Conservation (phyloP, 2,329 filamentous ascomycete genomes). For the Annulohypoxylon truncatum region DNA sequence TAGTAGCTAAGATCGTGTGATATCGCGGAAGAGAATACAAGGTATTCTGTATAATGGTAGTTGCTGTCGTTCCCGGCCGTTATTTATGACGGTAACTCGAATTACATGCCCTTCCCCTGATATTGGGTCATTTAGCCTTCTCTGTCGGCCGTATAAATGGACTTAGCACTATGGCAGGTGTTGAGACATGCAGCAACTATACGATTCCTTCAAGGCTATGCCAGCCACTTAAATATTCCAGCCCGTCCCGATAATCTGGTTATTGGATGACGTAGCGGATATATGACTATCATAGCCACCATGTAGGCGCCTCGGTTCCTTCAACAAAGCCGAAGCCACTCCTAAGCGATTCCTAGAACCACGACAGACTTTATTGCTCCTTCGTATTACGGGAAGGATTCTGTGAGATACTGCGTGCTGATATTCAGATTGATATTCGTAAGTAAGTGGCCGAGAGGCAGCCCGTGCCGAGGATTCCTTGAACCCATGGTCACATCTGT, state of each 20-base stretch:
- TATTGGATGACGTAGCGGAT: constrained; percentile 29
- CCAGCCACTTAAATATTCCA: constrained; percentile 12
- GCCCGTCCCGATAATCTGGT: constrained; percentile 30
- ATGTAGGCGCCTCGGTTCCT: constrained; percentile 18
- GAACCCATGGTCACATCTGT: constrained; percentile 26
- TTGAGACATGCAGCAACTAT: constrained; percentile 8
- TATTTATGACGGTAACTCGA: not conserved
- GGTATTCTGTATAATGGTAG: not conserved
- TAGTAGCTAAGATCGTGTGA: not conserved
- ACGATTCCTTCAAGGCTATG: constrained; percentile 14
- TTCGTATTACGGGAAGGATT: constrained; percentile 5
- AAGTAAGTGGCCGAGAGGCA: constrained; percentile 16
- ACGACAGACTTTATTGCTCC: not conserved
- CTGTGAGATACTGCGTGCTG: not conserved
- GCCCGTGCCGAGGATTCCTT: constrained; percentile 16
- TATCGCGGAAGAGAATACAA: not conserved
- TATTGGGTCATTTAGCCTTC: not conserved
- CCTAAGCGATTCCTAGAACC: not conserved
- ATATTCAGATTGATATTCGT: not conserved
- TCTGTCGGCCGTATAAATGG: constrained; percentile 6
- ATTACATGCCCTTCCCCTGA: not conserved
- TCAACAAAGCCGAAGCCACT: constrained; percentile 8
- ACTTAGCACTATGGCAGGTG: not conserved
- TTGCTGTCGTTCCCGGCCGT: not conserved
- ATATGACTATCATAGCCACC: not conserved